Evolutionary conservation across 495 filamentous ascomycete species (phyloP), one percentile per base, ranked within the genome.

Genomic region (Echria macrotheca): DNA sequence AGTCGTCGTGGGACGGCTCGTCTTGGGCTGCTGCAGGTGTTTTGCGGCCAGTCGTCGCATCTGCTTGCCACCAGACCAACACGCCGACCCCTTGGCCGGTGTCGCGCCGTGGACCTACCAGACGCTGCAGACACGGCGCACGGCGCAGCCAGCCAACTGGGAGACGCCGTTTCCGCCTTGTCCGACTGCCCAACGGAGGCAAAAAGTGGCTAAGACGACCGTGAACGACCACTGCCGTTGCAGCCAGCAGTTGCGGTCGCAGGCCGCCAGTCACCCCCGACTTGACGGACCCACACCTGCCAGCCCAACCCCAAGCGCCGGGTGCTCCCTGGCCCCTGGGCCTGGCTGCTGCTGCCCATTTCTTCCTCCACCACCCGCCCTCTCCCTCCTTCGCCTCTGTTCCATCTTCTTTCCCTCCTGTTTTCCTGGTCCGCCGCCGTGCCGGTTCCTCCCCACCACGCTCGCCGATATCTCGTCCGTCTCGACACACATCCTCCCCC

Each of bases 261-360:
- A 52, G 52, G 29, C 56, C 45, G 39, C 53, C 53, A 57, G 56
- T 56, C 28, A 42, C 28, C 44, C 49, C 28, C 39, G 33, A 22
- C 46, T 23, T 26, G 19, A 23, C 33, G 38, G 35, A 44, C 47
- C 52, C 52, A 54, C 59, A 44, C 53, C 44, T 62, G 53, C 42
- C 59, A 59, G 46, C 59, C 59, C 59, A 62, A 59, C 58, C 54
- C 58, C 53, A 62, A 57, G 59, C 56, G 59, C 59, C 54, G 49
- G 53, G 47, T 53, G 47, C 25, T 47, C 39, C 36, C 42, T 53
- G 24, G 25, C 35, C 49, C 28, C 31, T 53, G 36, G 49, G 41
- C 47, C 45, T 26, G 41, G 21, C 44, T 44, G 46, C 44, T 21
- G 29, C 44, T 33, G 44, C 47, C 53, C 53, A 59, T 62, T 62